Conservation (phyloP, 2,329 filamentous ascomycete species). For the Venturia pyrina region DNA sequence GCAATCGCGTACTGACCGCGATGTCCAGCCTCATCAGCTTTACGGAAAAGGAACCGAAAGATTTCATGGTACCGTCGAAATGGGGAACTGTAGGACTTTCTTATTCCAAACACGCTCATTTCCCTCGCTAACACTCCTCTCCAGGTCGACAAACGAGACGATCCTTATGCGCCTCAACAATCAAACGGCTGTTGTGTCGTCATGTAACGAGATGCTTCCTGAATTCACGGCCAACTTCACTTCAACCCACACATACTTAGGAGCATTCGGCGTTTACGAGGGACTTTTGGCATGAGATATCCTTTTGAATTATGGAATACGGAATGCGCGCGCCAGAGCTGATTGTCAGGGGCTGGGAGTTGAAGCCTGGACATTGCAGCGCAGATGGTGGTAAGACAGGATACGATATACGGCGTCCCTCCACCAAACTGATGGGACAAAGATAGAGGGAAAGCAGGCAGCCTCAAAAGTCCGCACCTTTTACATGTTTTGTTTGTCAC, state of each 20-base stretch:
- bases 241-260: not conserved
- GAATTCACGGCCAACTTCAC: slow-evolving; percentile 19
- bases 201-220: slow-evolving; percentile 52
- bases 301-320: not conserved
- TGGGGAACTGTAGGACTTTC: slow-evolving; percentile 63
- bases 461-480: not conserved
- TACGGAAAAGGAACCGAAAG: slow-evolving; percentile 86
- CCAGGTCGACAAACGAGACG: slow-evolving; percentile 82
- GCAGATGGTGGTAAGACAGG: not conserved
- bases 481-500: slow-evolving; percentile 5
- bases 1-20: not conserved
- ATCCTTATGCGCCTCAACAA: slow-evolving; percentile 96
- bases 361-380: not conserved
- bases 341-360: not conserved
- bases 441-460: not conserved
- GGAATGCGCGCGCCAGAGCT: not conserved
- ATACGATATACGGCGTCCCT: not conserved
- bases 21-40: slow-evolving; percentile 79
- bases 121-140: not conserved
- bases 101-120: slow-evolving; percentile 5
- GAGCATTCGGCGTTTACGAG: slow-evolving; percentile 5
- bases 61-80: slow-evolving; percentile 97
- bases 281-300: not conserved
- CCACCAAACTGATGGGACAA: not conserved
- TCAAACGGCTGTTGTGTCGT: slow-evolving; percentile 86